These are phyloP conservation scores for Lodderomyces pseudojiufengensis DNA, from an alignment of 1,139 yeast species.

Conservation along the genomic window DNA sequence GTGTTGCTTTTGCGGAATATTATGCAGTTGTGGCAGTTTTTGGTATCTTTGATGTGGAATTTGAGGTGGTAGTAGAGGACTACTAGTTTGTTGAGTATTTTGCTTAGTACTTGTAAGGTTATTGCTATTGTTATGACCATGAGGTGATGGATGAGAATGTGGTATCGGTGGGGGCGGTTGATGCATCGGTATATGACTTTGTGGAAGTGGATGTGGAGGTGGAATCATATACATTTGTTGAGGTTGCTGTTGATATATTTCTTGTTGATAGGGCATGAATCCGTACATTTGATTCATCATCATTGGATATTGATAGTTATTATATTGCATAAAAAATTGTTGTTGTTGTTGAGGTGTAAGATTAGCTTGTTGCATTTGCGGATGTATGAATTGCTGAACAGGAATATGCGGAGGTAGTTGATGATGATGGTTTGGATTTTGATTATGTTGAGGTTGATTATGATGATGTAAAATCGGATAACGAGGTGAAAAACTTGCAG, in stretches of 20 bases:
- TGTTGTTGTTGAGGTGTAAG: conserved; percentile 20
- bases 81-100: not conserved
- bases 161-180: conserved; percentile 4
- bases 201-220: conserved; percentile 2
- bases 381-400: conserved; percentile 11
- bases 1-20: not conserved
- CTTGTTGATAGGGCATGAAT: conserved; percentile 10
- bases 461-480: conserved; percentile 13
- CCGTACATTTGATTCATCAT: conserved; percentile 12
- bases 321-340: conserved; percentile 20
- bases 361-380: conserved; percentile 14
- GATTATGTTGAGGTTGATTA: conserved; percentile 14
- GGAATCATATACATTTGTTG: conserved; percentile 4
- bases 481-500: conserved; percentile 40
- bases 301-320: conserved; percentile 14
- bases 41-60: no score
- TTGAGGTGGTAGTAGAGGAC: no score
- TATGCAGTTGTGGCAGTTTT: not conserved
- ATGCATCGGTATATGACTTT: not conserved
- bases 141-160: conserved; percentile 2
- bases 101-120: conserved; percentile 1
- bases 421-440: conserved; percentile 17
- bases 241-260: conserved; percentile 6
- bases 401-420: conserved; percentile 14
- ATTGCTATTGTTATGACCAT: conserved; percentile 6